Base-by-base conservation (phyloP, 1,139 yeast species). In the Kurtzmaniella natalensis region DNA sequence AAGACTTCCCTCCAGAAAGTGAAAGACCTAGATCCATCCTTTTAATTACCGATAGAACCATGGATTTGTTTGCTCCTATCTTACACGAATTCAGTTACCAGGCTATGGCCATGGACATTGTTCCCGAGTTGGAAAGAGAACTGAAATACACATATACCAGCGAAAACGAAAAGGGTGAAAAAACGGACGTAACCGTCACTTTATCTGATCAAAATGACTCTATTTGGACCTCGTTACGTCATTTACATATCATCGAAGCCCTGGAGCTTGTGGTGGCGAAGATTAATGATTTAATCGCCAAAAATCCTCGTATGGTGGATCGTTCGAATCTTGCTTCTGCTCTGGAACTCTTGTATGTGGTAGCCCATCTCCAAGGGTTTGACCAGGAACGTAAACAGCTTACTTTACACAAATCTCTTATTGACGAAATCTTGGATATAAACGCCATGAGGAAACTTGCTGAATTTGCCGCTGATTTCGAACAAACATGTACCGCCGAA, bases 11-110 rank as follows among this genome's bases (percentile, higher is more conserved):
- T 8, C 66, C 72, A 2, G 62, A 64, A 11, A 70, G 72, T 31
- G 65, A 70, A 32, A 66, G 81, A 43, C 86, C 85, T 11, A 70
- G 95, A 44, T 76, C 96, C 0, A 70, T 86, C 1, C 70, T 89
- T 45, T 57, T 92, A 33, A 76, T 92, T 21, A 66, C 85, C 5
- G 98, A 92, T 57, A 70, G 99, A 41, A 72, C 95, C 1, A 55
- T 88, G 53, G 98, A 94, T 55, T 66, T 84, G 37, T 76, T 76
- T 50, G 85, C 95, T 3, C 96, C 97, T 0, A 55, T 94, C 32
- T 59, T 89, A 36, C 98, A 92, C 56, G 96, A 88, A 53, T 87
- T 89, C 57, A 77, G 83, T n/a, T 94, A 88, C 56, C 95, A 92
- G 57, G 92, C 96, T 5, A 81, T 89, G 86, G 84, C 92, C 11